Evolutionary conservation across 2,329 filamentous ascomycete species (phyloP), one percentile per base, ranked within the genome.

Genomic region (Aspergillus ustus): DNA sequence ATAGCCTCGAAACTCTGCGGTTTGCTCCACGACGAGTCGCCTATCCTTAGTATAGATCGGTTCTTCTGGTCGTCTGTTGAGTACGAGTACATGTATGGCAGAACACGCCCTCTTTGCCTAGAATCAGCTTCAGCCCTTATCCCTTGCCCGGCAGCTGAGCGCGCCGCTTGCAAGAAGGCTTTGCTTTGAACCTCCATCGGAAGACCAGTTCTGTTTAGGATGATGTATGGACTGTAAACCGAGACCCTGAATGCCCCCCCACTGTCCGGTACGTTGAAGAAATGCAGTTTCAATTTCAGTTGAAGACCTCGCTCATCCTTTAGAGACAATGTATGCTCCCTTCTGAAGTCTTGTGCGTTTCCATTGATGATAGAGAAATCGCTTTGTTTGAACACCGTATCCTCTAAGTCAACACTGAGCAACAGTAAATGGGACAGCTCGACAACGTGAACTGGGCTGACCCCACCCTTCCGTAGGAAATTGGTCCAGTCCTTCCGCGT

Each of bases 401-500:
- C 95, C 78, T 99, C 92, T 89, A 99, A 92, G 71, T 98, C 93
- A 65, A 99, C 86, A 71, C 94, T 98, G 70, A 99, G 85, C 31
- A 99, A 83, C 3, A 99, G 84, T 8, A 99, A 83, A 77, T 98
- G 96, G 0, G 94, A 97, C 20, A 99, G 83, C 77, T 99, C 94
- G 19, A 98, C 94, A 9, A 98, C 93, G 74, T 99, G 95, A 0
- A 99, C 93, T 0, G 96, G 96, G 74, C 95, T 99, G 60, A 98
- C 90, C 15, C 96, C 96, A 28, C 96, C 95, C 77, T 97, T 98
- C 60, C 95, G 88, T 51, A 99, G 81, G 80, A 99, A 99, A 75
- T 99, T 99, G 4, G 92, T 96, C 95, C 95, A 99, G 75, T 99
- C 95, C 75, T 96, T 97, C 82, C 94, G 96, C 0, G 93, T 97